Evolutionary conservation across 1,284 basidiomycete genomes (phyloP).

Genomic region (Ustilago bromivora): DNA sequence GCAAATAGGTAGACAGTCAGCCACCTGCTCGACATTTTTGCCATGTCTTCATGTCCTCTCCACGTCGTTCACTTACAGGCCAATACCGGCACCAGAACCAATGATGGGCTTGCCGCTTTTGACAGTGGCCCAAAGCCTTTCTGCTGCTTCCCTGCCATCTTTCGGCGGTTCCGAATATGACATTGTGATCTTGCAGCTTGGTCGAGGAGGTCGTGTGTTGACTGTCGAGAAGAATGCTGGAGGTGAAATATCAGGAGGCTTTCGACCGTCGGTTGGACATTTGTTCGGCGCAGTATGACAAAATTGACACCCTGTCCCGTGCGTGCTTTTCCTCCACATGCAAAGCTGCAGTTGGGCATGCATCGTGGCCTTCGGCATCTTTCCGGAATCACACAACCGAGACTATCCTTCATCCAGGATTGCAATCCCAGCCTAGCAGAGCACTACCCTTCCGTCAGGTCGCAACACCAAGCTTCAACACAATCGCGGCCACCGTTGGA

Average conservation of each 20-base stretch:
- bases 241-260: not conserved
- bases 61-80: conserved; percentile 19
- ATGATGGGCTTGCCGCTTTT: conserved; percentile 43
- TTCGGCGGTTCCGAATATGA: conserved; percentile 29
- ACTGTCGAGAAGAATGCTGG: not conserved
- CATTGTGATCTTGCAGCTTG: conserved; percentile 4
- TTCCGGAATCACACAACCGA: not conserved
- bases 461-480: not conserved
- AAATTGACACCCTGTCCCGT: conserved; percentile 6
- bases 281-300: not conserved
- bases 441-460: too few relatives aligned
- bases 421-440: too few relatives aligned
- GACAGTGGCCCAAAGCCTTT: conserved; percentile 30
- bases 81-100: conserved; percentile 51
- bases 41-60: too few relatives aligned
- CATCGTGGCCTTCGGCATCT: not conserved
- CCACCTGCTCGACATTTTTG: not conserved
- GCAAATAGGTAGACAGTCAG: not conserved
- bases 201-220: not conserved
- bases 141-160: conserved; percentile 39
- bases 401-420: too few relatives aligned
- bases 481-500: not conserved
- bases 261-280: not conserved
- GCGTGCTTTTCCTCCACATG: conserved; percentile 15
- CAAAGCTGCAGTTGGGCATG: not conserved